A percentile compares a stretch with the other conserved stretches of the same genome.
Evolutionary conservation across 108 stramenopile genomes (phyloP).

Genomic region (Conticribra guillardii): DNA sequence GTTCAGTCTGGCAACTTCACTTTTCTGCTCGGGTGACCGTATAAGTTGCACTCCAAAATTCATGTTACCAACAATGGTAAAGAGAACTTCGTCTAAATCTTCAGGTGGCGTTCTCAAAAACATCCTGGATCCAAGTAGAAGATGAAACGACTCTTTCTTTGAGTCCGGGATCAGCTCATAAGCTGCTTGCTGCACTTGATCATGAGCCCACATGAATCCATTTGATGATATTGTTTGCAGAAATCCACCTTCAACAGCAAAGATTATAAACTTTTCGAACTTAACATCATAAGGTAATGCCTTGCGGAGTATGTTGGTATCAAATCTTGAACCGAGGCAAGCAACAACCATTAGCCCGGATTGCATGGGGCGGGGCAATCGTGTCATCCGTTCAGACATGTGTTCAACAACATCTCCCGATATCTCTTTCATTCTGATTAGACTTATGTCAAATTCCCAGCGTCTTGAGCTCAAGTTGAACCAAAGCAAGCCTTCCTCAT

Average conservation of each 20-base stretch:
- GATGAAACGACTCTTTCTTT: slow-evolving; percentile 46
- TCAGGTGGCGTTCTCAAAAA: slow-evolving; percentile 29
- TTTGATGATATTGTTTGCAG: slow-evolving; percentile 15
- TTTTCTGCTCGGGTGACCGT: slow-evolving; percentile 9
- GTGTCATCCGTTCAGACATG: slow-evolving; percentile 37
- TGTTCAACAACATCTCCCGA: slow-evolving; percentile 25
- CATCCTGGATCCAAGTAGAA: slow-evolving; percentile 48
- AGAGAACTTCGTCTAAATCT: slow-evolving; percentile 30
- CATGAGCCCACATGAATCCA: slow-evolving; percentile 52
- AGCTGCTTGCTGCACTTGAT: slow-evolving; percentile 60
- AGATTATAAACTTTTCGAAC: slow-evolving; percentile 30
- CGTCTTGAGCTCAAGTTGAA: slow-evolving; percentile 42
- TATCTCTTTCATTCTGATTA: slow-evolving; percentile 25
- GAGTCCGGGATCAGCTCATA: slow-evolving; percentile 48
- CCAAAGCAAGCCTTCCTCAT: slow-evolving; percentile 43
- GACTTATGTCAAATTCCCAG: slow-evolving; percentile 56
- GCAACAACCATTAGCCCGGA: slow-evolving; percentile 46
- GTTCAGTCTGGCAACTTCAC: slow-evolving; percentile 49
- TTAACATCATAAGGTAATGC: background rate
- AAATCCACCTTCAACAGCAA: slow-evolving; percentile 11
- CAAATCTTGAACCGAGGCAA: slow-evolving; percentile 50
- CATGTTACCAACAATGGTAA: slow-evolving; percentile 49
- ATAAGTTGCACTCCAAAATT: slow-evolving; percentile 28
- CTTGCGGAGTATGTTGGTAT: slow-evolving; percentile 10
- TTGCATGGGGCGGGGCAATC: slow-evolving; percentile 25